Conservation (phyloP, 1,139 yeast species). For the Yamadazyma oceani region DNA sequence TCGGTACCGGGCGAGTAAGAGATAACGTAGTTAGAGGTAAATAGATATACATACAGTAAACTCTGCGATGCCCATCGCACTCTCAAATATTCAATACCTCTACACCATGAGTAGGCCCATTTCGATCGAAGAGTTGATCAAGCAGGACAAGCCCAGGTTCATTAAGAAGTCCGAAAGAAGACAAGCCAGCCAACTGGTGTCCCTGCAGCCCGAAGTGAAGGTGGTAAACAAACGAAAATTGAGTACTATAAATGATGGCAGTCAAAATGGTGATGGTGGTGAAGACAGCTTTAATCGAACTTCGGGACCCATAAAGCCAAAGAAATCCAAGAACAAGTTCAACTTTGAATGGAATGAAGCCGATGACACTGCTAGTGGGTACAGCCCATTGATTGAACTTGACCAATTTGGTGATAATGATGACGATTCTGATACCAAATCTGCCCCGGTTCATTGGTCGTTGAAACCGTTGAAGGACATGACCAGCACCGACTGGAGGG, state of each 20-base stretch:
- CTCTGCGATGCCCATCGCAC: background rate
- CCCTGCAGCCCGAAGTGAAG: no score
- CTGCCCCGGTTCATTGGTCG: constrained; percentile 62
- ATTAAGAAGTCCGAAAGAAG: constrained; percentile 11
- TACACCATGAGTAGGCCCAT: constrained; percentile 13
- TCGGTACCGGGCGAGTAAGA: background rate
- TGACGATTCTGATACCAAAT: background rate
- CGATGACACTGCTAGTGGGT: constrained; percentile 60
- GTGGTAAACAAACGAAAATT: background rate
- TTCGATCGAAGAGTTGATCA: constrained; percentile 11
- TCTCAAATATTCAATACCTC: no score
- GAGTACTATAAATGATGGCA: no score
- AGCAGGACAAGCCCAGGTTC: constrained; percentile 13
- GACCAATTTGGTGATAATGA: constrained; percentile 16
- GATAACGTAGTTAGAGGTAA: no score
- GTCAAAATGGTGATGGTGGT: no score
- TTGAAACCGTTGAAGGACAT: constrained; percentile 61
- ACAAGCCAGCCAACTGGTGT: background rate
- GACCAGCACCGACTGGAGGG: constrained; percentile 88
- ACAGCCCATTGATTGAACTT: constrained; percentile 40
- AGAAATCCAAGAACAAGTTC: constrained; percentile 36
- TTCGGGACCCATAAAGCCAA: background rate
- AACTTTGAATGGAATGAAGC: constrained; percentile 67
- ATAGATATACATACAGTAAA: no score
- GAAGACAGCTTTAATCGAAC: no score